Evolutionary conservation across 2,329 filamentous ascomycete genomes (phyloP), one percentile per base, ranked within the genome.

Genomic region (Clarireedia sp.): DNA sequence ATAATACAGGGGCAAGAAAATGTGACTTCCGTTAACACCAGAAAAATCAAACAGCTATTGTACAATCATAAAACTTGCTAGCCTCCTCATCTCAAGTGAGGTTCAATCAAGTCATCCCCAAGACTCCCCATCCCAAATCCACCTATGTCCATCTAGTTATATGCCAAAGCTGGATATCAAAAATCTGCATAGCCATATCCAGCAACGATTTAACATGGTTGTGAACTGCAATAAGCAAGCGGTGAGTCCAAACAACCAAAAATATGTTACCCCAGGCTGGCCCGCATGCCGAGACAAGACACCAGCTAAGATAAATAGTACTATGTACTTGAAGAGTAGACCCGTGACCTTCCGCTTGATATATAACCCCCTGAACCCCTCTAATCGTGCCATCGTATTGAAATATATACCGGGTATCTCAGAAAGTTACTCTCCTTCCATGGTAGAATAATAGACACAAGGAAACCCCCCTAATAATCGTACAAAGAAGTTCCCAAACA

Each of bases 381-480:
- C 52, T 54, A 50, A 44, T 54, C 52, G 52, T 54, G 52, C 46
- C 52, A 54, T 54, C 52, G 46, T 54, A 44, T 54, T 37, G 44
- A 54, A 38, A 44, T 54, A 47, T 54, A 50, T 47, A 46, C 46
- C 17, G 52, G 52, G 52, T 54, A 54, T 54, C 52, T 50, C 33
- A 43, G 41, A 49, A 54, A 26, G 24, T 26, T 54, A 36, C 52
- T 50, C 52, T 52, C 17, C 19, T 48, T 38, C 45, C 29, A 36
- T 37, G 36, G 46, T 50, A 29, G 43, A 50, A 50, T 40, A 49
- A 29, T 37, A 19, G 36, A 50, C 19, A 36, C 23, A 17, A 49
- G 40, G 33, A 44, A 51, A 51, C 26, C n/a, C 26, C 41, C 46
- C 19, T 19, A n/a, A 49, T 44, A 26, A 50, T 36, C 37, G 45